Base-by-base conservation (phyloP, 1,284 basidiomycete genomes). In the Cronartium quercuum region DNA sequence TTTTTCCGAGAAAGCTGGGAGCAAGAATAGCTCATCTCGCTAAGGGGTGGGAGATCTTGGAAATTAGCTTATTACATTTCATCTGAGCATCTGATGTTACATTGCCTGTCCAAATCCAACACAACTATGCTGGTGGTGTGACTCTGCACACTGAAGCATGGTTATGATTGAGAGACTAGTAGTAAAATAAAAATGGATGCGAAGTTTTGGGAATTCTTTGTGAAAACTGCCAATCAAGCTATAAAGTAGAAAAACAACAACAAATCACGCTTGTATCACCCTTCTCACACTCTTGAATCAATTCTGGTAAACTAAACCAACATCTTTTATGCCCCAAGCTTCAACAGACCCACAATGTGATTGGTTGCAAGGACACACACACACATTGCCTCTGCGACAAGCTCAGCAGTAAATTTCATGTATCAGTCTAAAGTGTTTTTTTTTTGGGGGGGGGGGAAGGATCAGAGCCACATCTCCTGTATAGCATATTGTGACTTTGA, bases 401-500 rank as follows among this genome's bases (percentile, higher is more conserved):
- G 89, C 84, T 97, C 86, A 79, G 94, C 89, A 77, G 96, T 88
- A 82, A 99, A 93, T 85, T 96, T 89, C 79, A 98, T 87, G 84
- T 99, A 99, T 86, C 98, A 99, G 82, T 96, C 85, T 70, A 98
- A 86, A 37, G 94, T 98, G 85, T 99, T 98, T 85, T 99, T 99
- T 79, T 87, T 93, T 85, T 94, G 92, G 83, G 91, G 94, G 75
- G 92, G 90, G 84, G n/a, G n/a, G n/a, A n/a, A n/a, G n/a, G n/a
- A n/a, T n/a, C n/a, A 88, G 91, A 68, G 94, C 94, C 67, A 97
- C 91, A 82, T 99, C 95, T 78, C 95, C 95, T 78, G 92, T 95
- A 86, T 99, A 99, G 85, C 96, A 98, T 80, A 99, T 94, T 77
- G 94, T 94, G 64, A 92, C 95, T 83, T 97, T 94, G 76, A 90